Evolutionary conservation across 306 rosid genomes (phyloP).

Genomic region (Gleditsia sinensis): DNA sequence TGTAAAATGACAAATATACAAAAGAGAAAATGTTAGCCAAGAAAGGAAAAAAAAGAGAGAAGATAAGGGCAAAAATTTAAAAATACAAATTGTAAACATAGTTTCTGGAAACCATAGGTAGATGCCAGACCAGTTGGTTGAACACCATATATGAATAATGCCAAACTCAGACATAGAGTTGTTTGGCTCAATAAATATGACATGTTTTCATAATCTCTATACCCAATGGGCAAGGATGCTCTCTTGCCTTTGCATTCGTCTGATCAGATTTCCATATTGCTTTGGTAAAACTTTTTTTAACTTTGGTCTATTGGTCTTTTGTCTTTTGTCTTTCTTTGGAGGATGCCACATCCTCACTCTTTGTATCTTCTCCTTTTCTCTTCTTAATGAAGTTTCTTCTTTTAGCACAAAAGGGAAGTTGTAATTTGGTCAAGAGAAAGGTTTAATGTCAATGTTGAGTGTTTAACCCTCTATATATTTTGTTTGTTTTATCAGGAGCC

Average conservation of each 20-base stretch:
- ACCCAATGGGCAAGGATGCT: background rate
- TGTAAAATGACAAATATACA: conserved; percentile 9
- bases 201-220: background rate
- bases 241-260: background rate
- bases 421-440: conserved; percentile 13
- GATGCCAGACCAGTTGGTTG: background rate
- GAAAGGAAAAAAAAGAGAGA: background rate
- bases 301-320: conserved; percentile 5
- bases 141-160: background rate
- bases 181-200: background rate
- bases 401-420: background rate
- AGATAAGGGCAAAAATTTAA: background rate
- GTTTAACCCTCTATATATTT: conserved; percentile 23
- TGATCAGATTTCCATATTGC: background rate
- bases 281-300: background rate
- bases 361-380: background rate
- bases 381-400: conserved; percentile 7
- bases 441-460: conserved; percentile 1
- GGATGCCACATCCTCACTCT: background rate
- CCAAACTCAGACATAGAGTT: background rate
- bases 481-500: conserved; percentile 74
- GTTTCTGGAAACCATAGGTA: background rate
- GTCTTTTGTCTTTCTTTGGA: conserved; percentile 1
- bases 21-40: conserved; percentile 1
- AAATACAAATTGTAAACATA: background rate